These are phyloP conservation scores for Ceratocystis alfenasii DNA, from an alignment of 2,329 filamentous ascomycete genomes.

Conservation along the genomic window DNA sequence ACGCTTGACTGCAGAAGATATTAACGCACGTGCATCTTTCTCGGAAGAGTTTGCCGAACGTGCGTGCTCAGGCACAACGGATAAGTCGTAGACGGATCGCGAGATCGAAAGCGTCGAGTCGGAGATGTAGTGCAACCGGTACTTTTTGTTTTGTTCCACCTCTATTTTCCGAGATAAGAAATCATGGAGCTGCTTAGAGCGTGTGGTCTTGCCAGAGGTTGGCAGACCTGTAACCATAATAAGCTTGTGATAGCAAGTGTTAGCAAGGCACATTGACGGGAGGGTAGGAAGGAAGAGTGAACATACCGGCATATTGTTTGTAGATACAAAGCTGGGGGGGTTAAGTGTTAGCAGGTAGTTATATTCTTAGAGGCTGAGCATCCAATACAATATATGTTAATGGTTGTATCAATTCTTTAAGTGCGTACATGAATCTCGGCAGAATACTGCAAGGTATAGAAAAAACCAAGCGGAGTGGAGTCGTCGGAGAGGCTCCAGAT, in stretches of 20 bases:
- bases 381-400: neutral
- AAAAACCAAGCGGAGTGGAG: constrained; percentile 12
- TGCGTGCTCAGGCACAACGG: constrained; percentile 42
- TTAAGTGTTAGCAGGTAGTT: neutral
- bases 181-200: constrained; percentile 52
- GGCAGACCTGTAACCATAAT: constrained; percentile 56
- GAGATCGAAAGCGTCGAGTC: constrained; percentile 59
- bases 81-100: constrained; percentile 57
- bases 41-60: constrained; percentile 63
- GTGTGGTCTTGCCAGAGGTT: constrained; percentile 56
- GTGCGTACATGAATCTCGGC: neutral
- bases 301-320: constrained; percentile 13
- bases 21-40: constrained; percentile 66
- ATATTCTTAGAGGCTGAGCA: neutral
- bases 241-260: constrained; percentile 35
- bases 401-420: neutral
- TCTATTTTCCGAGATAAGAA: constrained; percentile 50
- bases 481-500: constrained; percentile 13
- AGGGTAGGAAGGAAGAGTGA: neutral
- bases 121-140: constrained; percentile 62
- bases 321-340: neutral
- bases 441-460: neutral
- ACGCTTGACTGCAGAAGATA: constrained; percentile 69
- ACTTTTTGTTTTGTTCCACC: constrained; percentile 32
- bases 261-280: constrained; percentile 6